Conservation (phyloP, 371 early-diverging fungal species). For the Paraphysoderma sedebokerense region DNA sequence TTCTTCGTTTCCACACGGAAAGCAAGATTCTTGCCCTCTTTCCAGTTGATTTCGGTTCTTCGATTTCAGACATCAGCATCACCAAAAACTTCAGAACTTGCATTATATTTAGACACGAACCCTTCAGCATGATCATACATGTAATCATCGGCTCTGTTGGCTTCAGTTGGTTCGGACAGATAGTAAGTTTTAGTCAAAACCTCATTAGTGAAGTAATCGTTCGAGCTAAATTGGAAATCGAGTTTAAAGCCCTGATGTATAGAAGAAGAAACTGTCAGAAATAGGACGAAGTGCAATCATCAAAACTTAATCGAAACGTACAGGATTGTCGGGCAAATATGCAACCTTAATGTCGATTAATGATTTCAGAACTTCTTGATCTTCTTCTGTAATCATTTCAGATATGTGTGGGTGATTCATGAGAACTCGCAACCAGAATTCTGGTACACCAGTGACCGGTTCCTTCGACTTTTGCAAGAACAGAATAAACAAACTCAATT, state of each 20-base stretch:
- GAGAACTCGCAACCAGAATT: constrained; percentile 85
- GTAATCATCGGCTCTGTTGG: constrained; percentile 50
- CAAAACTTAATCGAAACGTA: constrained; percentile 5
- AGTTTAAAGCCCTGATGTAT: constrained; percentile 65
- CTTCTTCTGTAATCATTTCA: constrained; percentile 73
- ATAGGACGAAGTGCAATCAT: background rate
- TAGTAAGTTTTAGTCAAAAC: constrained; percentile 79
- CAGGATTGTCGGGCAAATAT: constrained; percentile 58
- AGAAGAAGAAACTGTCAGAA: background rate
- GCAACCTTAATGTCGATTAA: constrained; percentile 66
- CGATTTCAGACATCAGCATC: no score
- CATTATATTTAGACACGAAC: no score
- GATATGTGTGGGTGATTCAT: constrained; percentile 60
- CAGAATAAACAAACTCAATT: background rate
- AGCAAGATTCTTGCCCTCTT: constrained; percentile 83
- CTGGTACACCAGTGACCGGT: constrained; percentile 25
- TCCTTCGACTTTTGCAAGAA: background rate
- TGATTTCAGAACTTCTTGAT: constrained; percentile 64
- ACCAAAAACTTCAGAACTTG: no score
- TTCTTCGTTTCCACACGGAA: constrained; percentile 85
- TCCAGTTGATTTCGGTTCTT: constrained; percentile 78
- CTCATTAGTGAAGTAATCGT: constrained; percentile 74
- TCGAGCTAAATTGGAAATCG: constrained; percentile 73
- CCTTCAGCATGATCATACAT: constrained; percentile 85
- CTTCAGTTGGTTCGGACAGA: constrained; percentile 38